Percentiles rank a stretch among this genome's conserved stretches.
Evolutionary conservation across 192 early-diverging fungal genomes (phyloP).

Genomic region (Coemansia sp.): DNA sequence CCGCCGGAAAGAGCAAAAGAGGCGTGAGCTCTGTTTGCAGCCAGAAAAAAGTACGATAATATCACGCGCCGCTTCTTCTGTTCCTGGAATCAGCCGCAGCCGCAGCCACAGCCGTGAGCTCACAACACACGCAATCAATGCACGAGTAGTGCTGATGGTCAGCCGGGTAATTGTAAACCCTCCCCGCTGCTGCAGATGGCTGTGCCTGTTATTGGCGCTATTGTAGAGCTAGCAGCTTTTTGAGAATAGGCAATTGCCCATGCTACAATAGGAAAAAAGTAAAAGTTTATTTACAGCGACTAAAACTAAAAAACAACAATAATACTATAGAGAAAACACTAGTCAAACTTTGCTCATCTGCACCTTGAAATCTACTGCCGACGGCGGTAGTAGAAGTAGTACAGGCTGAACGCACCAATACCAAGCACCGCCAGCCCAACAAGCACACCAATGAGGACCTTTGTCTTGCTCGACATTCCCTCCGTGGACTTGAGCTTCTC

Average conservation of each 20-base stretch:
- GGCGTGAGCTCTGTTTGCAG: background rate
- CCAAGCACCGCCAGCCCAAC: slow-evolving; percentile 23
- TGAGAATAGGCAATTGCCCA: background rate
- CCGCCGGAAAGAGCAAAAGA: background rate
- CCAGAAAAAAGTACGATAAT: background rate
- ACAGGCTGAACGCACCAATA: slow-evolving; percentile 20
- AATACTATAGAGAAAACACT: background rate
- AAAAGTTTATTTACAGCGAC: background rate
- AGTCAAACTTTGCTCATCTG: background rate
- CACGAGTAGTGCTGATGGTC: background rate
- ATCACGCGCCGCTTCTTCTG: background rate
- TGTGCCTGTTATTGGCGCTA: background rate
- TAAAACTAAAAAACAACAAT: background rate
- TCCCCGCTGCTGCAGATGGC: background rate
- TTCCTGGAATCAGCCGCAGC: slow-evolving; percentile 2
- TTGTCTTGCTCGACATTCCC: slow-evolving; percentile 29
- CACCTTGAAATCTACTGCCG: background rate
- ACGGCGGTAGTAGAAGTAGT: slow-evolving; percentile 24
- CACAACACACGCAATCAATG: background rate
- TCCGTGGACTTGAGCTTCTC: background rate
- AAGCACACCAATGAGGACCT: slow-evolving; percentile 26
- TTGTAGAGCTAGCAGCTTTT: background rate
- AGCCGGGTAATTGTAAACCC: background rate
- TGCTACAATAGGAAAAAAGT: background rate
- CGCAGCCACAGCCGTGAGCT: background rate